Base-by-base conservation (phyloP, 148 eudicot genomes). In the Fagopyrum tataricum region DNA sequence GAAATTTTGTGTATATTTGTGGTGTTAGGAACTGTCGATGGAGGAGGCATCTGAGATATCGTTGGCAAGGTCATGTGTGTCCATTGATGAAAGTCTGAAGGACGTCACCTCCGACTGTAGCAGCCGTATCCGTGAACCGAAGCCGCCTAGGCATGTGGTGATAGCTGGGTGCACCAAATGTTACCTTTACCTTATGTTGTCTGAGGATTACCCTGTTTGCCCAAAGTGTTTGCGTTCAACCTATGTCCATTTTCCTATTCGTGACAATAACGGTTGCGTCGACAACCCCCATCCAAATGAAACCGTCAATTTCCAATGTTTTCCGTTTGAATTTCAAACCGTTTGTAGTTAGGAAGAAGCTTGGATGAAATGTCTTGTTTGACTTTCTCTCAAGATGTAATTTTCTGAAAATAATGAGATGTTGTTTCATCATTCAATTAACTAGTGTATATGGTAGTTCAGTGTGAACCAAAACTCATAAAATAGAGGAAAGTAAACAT, bases 171-270 rank as follows among this genome's bases (percentile, higher is more conserved):
- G 72, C 52, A 49, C 31, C 6, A 42, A 74, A 4, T 78, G 77
- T 40, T 71, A 75, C 26, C 59, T 79, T 70, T 79, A 79, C 49
- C 71, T 79, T 18, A 79, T 79, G 81, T 1, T 79, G 15, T 61
- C 78, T 0, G 71, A 70, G 71, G 73, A 13, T 31, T 74, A 79
- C 43, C 81, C 78, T 5, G 70, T 8, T 74, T 79, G 81, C 73
- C 81, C 81, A 26, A 79, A 75, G 31, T 79, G 81, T 74, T 61
- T 51, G 74, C 47, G 41, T 66, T 70, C 72, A 0, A 62, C 71
- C 18, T 46, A 70, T 51, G 71, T 79, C 4, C 71, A 74, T 41
- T 70, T 79, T 21, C 59, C 43, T 39, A 61, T 23, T 51, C 21
- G 52, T 20, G 68, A 73, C 26, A 3, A 31, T 31, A 3, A 31